These are phyloP conservation scores for Phialocephala sp. DNA, from an alignment of 2,329 filamentous ascomycete genomes.

Conservation along the genomic window DNA sequence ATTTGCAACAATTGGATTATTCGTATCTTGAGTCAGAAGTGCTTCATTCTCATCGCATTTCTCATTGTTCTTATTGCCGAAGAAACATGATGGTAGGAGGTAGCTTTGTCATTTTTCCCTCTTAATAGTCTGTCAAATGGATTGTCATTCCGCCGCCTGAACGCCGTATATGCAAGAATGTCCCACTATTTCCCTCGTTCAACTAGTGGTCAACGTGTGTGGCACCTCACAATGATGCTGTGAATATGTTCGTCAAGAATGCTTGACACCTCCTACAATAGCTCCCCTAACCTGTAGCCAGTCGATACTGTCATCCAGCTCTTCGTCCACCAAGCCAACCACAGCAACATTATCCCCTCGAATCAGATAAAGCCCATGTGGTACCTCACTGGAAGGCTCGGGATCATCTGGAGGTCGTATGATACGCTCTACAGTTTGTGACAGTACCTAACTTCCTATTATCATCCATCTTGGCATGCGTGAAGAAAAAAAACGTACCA, in stretches of 20 bases:
- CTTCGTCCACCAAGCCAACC: constrained; percentile 87
- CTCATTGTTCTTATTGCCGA: not conserved
- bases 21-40: not conserved
- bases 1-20: not conserved
- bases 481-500: constrained; percentile 55
- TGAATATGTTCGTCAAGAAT: constrained; percentile 51
- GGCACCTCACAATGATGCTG: not conserved
- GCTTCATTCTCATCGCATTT: not conserved
- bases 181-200: constrained; percentile 13
- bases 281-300: constrained; percentile 90
- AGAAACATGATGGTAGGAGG: not conserved
- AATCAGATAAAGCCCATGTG: constrained; percentile 88
- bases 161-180: constrained; percentile 43
- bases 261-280: constrained; percentile 84
- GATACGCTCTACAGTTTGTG: constrained; percentile 84
- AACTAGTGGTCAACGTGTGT: constrained; percentile 4
- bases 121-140: not conserved
- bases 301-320: constrained; percentile 87
- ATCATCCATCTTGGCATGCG: constrained; percentile 3
- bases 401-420: constrained; percentile 85
- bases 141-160: constrained; percentile 29
- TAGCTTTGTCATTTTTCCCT: not conserved
- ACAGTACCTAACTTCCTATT: constrained; percentile 65
- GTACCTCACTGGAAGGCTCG: constrained; percentile 79
- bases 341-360: constrained; percentile 93